Percentiles rank a stretch among this genome's conserved stretches.
These are phyloP conservation scores for Cordia subcordata DNA, from an alignment of 257 asterid species.

Conservation along the genomic window DNA sequence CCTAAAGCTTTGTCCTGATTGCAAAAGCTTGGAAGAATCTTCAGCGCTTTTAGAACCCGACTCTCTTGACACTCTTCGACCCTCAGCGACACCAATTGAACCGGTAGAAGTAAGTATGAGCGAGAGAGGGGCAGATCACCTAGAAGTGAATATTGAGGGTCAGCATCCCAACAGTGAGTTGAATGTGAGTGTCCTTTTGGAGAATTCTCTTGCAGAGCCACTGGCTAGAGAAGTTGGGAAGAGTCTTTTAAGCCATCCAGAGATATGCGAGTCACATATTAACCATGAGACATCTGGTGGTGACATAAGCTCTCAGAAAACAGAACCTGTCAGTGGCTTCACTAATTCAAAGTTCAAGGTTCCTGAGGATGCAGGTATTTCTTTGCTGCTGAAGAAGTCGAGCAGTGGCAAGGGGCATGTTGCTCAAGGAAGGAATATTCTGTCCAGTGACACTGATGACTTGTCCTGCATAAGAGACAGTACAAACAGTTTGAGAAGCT, in stretches of 20 bases:
- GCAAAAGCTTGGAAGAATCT: constrained; percentile 40
- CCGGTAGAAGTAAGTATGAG: constrained; percentile 22
- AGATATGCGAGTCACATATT: constrained; percentile 20
- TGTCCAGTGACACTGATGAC: constrained; percentile 34
- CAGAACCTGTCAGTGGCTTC: constrained; percentile 17
- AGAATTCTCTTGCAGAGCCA: constrained; percentile 13
- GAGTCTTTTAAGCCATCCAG: constrained; percentile 24
- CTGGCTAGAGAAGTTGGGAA: constrained; percentile 19
- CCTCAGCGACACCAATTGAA: constrained; percentile 30
- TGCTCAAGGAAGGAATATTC: constrained; percentile 70
- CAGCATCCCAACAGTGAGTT: constrained; percentile 22
- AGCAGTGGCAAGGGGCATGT: constrained; percentile 50
- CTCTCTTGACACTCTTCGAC: constrained; percentile 27
- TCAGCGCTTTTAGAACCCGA: constrained; percentile 28
- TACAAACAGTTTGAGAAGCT: constrained; percentile 29
- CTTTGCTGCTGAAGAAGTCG: constrained; percentile 64
- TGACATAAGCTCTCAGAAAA: constrained; percentile 19
- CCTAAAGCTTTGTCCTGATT: constrained; percentile 48
- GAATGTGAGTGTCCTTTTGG: constrained; percentile 18
- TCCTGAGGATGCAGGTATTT: constrained; percentile 68
- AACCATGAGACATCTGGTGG: constrained; percentile 16
- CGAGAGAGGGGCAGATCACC: constrained; percentile 23
- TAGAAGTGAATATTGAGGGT: constrained; percentile 21
- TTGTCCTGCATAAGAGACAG: neutral
- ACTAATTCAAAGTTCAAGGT: constrained; percentile 37